Percentiles rank a stretch among this genome's conserved stretches.
Evolutionary conservation across 108 stramenopile genomes (phyloP).

Genomic region (Fragilaria radians): DNA sequence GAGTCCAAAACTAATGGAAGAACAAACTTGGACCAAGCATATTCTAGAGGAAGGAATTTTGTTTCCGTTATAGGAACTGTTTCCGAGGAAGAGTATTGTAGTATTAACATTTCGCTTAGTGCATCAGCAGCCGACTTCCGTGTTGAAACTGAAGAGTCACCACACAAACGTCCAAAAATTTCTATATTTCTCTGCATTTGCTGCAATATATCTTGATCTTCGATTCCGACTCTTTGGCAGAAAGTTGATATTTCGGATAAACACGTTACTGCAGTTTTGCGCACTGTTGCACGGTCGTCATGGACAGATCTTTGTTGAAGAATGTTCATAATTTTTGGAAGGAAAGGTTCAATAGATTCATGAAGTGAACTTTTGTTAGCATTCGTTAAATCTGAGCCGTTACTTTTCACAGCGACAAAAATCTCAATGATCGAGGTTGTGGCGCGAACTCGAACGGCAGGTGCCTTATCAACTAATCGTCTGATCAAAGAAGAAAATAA

Average conservation of each 20-base stretch:
- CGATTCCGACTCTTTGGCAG: conserved; percentile 2
- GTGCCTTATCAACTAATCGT: conserved; percentile 56
- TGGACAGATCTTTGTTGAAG: conserved; percentile 47
- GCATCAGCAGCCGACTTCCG: conserved; percentile 72
- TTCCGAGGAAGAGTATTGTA: conserved; percentile 9
- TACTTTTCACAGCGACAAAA: conserved; percentile 20
- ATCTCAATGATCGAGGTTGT: conserved; percentile 46
- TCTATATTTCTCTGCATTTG: conserved; percentile 46
- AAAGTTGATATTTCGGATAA: conserved; percentile 47
- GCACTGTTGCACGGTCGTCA: conserved; percentile 72
- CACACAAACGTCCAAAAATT: conserved; percentile 51
- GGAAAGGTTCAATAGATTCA: conserved; percentile 28
- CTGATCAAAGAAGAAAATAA: conserved; percentile 55
- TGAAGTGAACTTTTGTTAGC: conserved; percentile 14
- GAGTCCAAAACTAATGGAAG: conserved; percentile 64
- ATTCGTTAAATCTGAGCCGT: too few relatives aligned
- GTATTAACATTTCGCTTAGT: conserved; percentile 47
- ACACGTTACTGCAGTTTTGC: conserved; percentile 47
- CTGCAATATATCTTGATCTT: conserved; percentile 13
- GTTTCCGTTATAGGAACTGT: neutral
- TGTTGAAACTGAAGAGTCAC: conserved; percentile 55
- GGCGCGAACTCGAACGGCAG: conserved; percentile 66
- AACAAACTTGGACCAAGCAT: conserved; percentile 66
- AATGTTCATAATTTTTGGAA: conserved; percentile 20
- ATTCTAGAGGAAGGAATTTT: conserved; percentile 28